Conservation (phyloP, 257 asterid genomes). For the Euphrasia confusa region DNA sequence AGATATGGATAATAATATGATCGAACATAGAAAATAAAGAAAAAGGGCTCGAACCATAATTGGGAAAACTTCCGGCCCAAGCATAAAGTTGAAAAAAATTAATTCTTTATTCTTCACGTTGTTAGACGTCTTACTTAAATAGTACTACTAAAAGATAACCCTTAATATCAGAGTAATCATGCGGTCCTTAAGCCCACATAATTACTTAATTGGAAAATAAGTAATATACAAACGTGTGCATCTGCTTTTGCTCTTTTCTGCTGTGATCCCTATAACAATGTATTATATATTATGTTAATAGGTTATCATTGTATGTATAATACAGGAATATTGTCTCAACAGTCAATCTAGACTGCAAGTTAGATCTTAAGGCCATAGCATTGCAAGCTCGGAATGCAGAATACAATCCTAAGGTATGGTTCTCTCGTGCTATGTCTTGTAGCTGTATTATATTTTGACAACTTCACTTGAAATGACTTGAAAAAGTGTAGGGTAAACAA, state of each 20-base stretch:
- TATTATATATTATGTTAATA: background rate
- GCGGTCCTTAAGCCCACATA: too few relatives aligned
- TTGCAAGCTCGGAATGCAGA: slow-evolving; percentile 92
- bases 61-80: too few relatives aligned
- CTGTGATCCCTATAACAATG: background rate
- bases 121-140: too few relatives aligned
- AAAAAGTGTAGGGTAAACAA: background rate
- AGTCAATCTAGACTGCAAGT: slow-evolving; percentile 82
- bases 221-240: background rate
- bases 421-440: background rate
- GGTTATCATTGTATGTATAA: slow-evolving; percentile 14
- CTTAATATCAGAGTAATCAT: too few relatives aligned
- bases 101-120: too few relatives aligned
- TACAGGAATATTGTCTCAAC: slow-evolving; percentile 87
- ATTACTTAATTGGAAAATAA: background rate
- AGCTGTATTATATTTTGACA: background rate
- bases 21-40: too few relatives aligned
- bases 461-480: background rate
- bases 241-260: background rate
- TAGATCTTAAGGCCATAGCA: slow-evolving; percentile 88
- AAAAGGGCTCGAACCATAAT: too few relatives aligned
- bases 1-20: too few relatives aligned
- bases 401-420: slow-evolving; percentile 81
- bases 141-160: too few relatives aligned
- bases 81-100: too few relatives aligned